These are phyloP conservation scores for Carex littledalei DNA, from an alignment of 176 grass and related monocot species.

Conservation along the genomic window DNA sequence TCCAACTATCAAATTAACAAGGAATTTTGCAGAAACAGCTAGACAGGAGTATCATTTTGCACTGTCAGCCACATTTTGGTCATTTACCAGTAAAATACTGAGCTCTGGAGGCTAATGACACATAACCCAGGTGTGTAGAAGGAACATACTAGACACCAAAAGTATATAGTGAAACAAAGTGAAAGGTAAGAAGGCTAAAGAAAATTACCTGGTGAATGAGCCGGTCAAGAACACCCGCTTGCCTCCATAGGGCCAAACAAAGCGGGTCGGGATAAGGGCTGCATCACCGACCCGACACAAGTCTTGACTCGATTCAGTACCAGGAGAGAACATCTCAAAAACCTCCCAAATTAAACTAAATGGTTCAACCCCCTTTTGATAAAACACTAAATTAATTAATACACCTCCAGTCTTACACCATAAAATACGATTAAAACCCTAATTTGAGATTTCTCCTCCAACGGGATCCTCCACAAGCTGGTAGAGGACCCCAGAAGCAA, in stretches of 20 bases:
- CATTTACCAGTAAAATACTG: not conserved
- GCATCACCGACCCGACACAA: slow-evolving; percentile 34
- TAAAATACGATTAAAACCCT: slow-evolving; percentile 38
- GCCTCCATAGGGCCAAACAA: slow-evolving; percentile 91
- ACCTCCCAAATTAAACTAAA: not conserved
- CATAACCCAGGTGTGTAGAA: not conserved
- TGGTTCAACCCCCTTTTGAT: not conserved
- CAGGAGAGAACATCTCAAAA: slow-evolving; percentile 63
- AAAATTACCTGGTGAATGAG: slow-evolving; percentile 59
- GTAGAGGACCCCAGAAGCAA: slow-evolving; percentile 52
- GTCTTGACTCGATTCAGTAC: slow-evolving; percentile 52
- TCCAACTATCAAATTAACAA: not conserved
- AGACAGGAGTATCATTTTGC: not conserved
- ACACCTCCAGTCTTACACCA: not conserved
- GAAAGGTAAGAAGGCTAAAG: not conserved
- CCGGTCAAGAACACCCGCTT: slow-evolving; percentile 77
- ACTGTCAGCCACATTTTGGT: not conserved
- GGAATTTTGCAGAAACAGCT: not conserved
- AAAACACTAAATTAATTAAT: not conserved
- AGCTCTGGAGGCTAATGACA: not conserved
- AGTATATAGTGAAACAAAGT: not conserved
- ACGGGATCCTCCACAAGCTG: slow-evolving; percentile 62
- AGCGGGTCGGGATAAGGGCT: slow-evolving; percentile 36
- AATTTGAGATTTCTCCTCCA: slow-evolving; percentile 35
- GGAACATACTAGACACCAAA: not conserved